Evolutionary conservation across 768 basidiomycete genomes (phyloP).

Genomic region (Mycena albidolilacea): DNA sequence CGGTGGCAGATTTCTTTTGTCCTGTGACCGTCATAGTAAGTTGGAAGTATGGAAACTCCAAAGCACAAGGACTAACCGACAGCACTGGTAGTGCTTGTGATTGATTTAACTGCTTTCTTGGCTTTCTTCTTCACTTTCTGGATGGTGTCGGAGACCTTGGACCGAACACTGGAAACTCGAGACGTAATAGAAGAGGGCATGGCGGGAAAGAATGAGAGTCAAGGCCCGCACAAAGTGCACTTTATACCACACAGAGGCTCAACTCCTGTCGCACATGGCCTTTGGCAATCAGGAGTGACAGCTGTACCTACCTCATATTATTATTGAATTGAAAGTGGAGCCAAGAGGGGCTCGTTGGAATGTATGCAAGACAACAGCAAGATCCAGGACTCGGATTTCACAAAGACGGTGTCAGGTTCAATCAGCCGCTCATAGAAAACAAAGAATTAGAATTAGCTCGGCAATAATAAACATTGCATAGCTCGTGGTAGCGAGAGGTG

Average conservation of each 20-base stretch:
- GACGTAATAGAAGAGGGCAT: constrained; percentile 8
- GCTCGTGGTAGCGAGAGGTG: too few species aligned
- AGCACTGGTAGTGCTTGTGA: neutral
- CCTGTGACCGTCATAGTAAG: neutral
- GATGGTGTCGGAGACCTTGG: neutral
- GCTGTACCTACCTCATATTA: neutral
- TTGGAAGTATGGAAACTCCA: neutral
- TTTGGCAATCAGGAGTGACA: neutral
- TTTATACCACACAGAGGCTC: neutral
- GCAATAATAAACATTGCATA: too few species aligned
- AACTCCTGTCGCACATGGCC: neutral
- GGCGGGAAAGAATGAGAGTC: neutral
- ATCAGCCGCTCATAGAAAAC: too few species aligned
- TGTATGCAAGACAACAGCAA: too few species aligned
- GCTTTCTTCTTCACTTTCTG: constrained; percentile 8
- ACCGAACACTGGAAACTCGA: neutral
- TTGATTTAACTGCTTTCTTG: neutral
- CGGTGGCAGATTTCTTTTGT: neutral
- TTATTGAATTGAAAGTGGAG: neutral
- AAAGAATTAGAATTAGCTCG: too few species aligned
- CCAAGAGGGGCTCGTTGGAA: too few species aligned
- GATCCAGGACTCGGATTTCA: too few species aligned
- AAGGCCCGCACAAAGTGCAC: neutral
- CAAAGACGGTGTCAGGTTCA: too few species aligned
- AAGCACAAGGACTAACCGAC: neutral